These are phyloP conservation scores for Trypanosoma rangeli DNA, from an alignment of 208 protist species.

Conservation along the genomic window DNA sequence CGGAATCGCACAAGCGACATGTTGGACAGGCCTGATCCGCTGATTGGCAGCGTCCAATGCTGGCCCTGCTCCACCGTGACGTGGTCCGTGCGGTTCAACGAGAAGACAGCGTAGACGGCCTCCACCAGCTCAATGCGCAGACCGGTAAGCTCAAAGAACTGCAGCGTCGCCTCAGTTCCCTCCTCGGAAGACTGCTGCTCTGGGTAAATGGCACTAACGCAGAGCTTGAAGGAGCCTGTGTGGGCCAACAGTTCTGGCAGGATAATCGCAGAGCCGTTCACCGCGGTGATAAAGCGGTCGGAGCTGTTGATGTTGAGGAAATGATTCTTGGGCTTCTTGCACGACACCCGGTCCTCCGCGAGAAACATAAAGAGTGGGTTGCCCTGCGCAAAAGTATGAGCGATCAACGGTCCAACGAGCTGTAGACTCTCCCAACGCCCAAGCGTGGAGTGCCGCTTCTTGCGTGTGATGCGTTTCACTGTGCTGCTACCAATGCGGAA, in stretches of 20 bases:
- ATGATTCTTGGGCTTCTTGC: constrained; percentile 47
- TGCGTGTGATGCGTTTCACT: constrained; percentile 33
- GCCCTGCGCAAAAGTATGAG: constrained; percentile 42
- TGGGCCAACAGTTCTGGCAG: constrained; percentile 46
- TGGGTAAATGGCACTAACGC: constrained; percentile 58
- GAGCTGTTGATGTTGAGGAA: constrained; percentile 36
- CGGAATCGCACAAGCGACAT: constrained; percentile 51
- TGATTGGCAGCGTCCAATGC: constrained; percentile 64
- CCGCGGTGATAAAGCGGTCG: constrained; percentile 44
- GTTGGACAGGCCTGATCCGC: constrained; percentile 58
- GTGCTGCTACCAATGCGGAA: constrained; percentile 35
- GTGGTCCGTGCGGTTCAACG: constrained; percentile 53
- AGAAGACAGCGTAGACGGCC: constrained; percentile 59
- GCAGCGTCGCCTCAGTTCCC: constrained; percentile 49
- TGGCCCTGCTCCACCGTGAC: constrained; percentile 72
- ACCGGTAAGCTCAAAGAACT: constrained; percentile 54
- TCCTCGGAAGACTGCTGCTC: constrained; percentile 27
- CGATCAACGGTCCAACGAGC: constrained; percentile 55
- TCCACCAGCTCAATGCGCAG: constrained; percentile 47
- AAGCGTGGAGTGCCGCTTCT: constrained; percentile 41
- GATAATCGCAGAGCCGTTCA: constrained; percentile 57
- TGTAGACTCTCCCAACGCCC: constrained; percentile 60
- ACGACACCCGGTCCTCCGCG: constrained; percentile 38
- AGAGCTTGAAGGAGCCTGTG: constrained; percentile 57
- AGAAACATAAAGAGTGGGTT: constrained; percentile 72